Evolutionary conservation across 805 yeast genomes (phyloP).

Genomic region (Candida sonorensis): DNA sequence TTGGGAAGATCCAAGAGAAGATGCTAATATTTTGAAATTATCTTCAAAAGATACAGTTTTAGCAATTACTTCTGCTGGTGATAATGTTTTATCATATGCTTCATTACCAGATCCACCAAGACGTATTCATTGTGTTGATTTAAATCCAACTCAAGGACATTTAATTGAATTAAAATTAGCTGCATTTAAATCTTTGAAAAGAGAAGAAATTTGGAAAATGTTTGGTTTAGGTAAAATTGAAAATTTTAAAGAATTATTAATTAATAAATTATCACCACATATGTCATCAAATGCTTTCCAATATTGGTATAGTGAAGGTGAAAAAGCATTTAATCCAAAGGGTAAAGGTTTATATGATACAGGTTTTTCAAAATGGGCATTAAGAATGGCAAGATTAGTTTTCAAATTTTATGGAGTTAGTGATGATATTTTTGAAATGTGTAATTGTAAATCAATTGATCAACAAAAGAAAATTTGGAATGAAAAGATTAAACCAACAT

Average conservation of each 20-base stretch:
- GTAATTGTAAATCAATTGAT: conserved; percentile 48
- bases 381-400: conserved; percentile 56
- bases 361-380: conserved; percentile 84
- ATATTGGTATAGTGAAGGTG: conserved; percentile 67
- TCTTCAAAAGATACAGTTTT: conserved; percentile 61
- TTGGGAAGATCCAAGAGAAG: conserved; percentile 89
- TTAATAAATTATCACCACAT: conserved; percentile 55
- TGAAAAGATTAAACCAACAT: conserved; percentile 53
- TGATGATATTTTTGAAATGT: conserved; percentile 45
- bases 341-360: conserved; percentile 69
- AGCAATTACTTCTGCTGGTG: conserved; percentile 85
- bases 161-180: conserved; percentile 75
- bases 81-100: conserved; percentile 71
- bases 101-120: conserved; percentile 65
- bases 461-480: conserved; percentile 67
- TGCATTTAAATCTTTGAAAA: conserved; percentile 48
- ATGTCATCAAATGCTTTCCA: conserved; percentile 77
- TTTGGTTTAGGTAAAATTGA: conserved; percentile 70
- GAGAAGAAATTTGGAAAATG: conserved; percentile 62
- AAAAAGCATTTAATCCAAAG: conserved; percentile 40
- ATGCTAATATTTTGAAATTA: conserved; percentile 57
- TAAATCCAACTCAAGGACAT: conserved; percentile 80
- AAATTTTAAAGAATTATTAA: conserved; percentile 43
- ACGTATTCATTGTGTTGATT: conserved; percentile 77
- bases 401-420: conserved; percentile 51